A percentile compares a stretch with the other conserved stretches of the same genome.
phyloP scores from a whole-genome alignment of 192 early-diverging fungal genomes.

The Backusella sp. region DNA sequence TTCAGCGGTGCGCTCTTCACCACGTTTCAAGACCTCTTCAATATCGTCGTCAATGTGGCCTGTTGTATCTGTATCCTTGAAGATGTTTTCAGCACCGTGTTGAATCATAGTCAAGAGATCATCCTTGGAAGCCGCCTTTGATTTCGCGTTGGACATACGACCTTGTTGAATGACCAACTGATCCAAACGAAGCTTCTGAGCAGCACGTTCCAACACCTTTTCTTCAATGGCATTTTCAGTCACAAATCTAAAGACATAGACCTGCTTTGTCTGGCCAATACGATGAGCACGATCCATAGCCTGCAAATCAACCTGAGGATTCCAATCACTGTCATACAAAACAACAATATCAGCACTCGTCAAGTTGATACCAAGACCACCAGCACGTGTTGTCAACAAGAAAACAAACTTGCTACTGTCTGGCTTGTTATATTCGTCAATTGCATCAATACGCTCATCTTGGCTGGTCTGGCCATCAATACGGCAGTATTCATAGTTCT shows the following conservation, averaged over 20 bases:
- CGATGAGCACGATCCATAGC: constrained; percentile 98
- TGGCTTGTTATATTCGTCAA: constrained; percentile 92
- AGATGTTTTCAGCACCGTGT: constrained; percentile 88
- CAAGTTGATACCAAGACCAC: constrained; percentile 97
- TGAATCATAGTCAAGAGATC: constrained; percentile 97
- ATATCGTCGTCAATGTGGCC: constrained; percentile 72
- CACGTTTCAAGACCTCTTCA: constrained; percentile 73
- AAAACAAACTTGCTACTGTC: constrained; percentile 95
- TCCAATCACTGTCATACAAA: constrained; percentile 97
- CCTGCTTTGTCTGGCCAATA: constrained; percentile 98
- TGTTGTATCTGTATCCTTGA: constrained; percentile 51
- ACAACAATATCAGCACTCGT: constrained; percentile 95
- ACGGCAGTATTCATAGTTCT: constrained; percentile 89
- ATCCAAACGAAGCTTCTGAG: constrained; percentile 94
- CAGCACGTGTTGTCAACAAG: constrained; percentile 93
- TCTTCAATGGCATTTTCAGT: constrained; percentile 98
- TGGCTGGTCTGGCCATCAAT: constrained; percentile 97
- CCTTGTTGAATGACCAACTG: constrained; percentile 99
- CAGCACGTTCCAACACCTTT: constrained; percentile 95
- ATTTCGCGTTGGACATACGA: constrained; percentile 41
- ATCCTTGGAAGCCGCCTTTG: constrained; percentile 59
- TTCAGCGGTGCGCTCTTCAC: constrained; percentile 87
- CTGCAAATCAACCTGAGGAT: constrained; percentile 87
- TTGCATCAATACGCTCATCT: constrained; percentile 87
- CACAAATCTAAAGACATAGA: constrained; percentile 94